A percentile compares a stretch with the other conserved stretches of the same genome.
Conservation (phyloP, 1,139 yeast genomes). For the Hemisphaericaspora xylofermentans region DNA sequence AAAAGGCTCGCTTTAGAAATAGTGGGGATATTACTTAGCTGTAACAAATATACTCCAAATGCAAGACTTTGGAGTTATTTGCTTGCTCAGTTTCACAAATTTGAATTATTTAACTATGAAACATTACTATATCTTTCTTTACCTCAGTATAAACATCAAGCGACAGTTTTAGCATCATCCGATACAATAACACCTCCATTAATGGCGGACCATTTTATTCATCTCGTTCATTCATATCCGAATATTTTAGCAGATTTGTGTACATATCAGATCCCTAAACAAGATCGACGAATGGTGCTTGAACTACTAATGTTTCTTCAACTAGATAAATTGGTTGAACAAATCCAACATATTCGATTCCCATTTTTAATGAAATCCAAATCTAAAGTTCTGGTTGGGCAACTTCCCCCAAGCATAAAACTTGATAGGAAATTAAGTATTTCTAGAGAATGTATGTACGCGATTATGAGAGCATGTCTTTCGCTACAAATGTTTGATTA, state of each 20-base stretch:
- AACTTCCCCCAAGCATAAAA: conserved; percentile 3
- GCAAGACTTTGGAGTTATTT: conserved; percentile 23
- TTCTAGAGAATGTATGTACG: conserved; percentile 19
- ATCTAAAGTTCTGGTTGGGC: conserved; percentile 13
- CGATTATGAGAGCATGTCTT: conserved; percentile 33
- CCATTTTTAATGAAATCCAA: conserved; percentile 31
- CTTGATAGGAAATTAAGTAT: conserved; percentile 9
- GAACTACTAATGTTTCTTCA: conserved; percentile 29
- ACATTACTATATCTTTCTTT: conserved; percentile 27
- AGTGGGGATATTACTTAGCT: conserved; percentile 18
- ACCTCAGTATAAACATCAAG: conserved; percentile 22
- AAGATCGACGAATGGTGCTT: conserved; percentile 21
- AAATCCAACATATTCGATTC: conserved; percentile 13
- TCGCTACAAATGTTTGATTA: conserved; percentile 26
- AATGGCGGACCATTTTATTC: conserved; percentile 22
- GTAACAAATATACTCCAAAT: conserved; percentile 25
- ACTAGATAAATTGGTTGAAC: conserved; percentile 28
- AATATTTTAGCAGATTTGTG: conserved; percentile 27
- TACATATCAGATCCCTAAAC: conserved; percentile 24
- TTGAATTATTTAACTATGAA: conserved; percentile 26
- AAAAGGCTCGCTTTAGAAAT: conserved; percentile 23
- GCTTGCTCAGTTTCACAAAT: conserved; percentile 25
- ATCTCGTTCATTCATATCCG: conserved; percentile 28
- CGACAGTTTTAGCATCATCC: conserved; percentile 21
- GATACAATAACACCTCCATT: conserved; percentile 9